Conservation (phyloP, 1,284 basidiomycete species). For the Ganoderma multipileum region DNA sequence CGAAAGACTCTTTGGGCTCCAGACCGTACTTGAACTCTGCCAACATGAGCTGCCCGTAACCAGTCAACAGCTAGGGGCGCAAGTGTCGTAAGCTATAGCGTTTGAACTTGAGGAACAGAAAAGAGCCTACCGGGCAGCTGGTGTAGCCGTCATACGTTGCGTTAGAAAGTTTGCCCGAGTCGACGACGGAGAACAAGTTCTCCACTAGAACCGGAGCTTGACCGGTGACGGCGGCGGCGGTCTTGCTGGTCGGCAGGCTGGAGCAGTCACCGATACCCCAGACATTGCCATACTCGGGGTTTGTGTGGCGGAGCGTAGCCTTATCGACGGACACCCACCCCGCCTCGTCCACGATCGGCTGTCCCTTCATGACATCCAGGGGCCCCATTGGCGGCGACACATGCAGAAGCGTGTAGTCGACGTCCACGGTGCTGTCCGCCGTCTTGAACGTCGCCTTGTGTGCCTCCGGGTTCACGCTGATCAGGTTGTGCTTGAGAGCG, state of each 20-base stretch:
- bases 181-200: slow-evolving; percentile 82
- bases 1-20: slow-evolving; percentile 88
- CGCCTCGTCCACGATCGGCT: slow-evolving; percentile 78
- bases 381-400: slow-evolving; percentile 94
- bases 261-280: slow-evolving; percentile 93
- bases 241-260: slow-evolving; percentile 94
- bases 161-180: slow-evolving; percentile 70
- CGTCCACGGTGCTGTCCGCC: slow-evolving; percentile 69
- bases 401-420: slow-evolving; percentile 87
- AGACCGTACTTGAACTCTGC: slow-evolving; percentile 92
- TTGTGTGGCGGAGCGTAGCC: slow-evolving; percentile 83
- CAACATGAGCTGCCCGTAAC: slow-evolving; percentile 87
- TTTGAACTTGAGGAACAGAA: not conserved
- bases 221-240: slow-evolving; percentile 91
- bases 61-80: slow-evolving; percentile 71
- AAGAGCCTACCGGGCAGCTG: slow-evolving; percentile 73
- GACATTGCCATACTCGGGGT: slow-evolving; percentile 81
- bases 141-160: slow-evolving; percentile 88
- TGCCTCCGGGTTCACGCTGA: slow-evolving; percentile 72
- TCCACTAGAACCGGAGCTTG: slow-evolving; percentile 94
- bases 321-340: slow-evolving; percentile 92
- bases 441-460: slow-evolving; percentile 88
- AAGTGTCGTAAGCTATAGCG: slow-evolving; percentile 9
- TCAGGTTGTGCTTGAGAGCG: slow-evolving; percentile 86
- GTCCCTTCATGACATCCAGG: slow-evolving; percentile 81